Base-by-base conservation (phyloP, 192 early-diverging fungal genomes). In the Helicostylum pulchrum region DNA sequence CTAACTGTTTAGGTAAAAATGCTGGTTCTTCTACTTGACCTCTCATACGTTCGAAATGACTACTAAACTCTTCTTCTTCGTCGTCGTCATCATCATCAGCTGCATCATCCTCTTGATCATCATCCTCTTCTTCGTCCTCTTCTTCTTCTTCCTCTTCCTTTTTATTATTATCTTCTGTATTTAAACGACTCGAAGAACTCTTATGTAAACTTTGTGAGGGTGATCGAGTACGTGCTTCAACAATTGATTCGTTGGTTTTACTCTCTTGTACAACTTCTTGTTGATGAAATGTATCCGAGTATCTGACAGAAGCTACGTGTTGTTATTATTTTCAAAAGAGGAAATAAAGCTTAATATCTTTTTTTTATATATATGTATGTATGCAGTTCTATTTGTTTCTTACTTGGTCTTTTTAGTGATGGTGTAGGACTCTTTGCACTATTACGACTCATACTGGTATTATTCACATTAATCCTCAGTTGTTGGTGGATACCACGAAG, bases 401-500 rank as follows among this genome's bases (percentile, higher is more conserved):
- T 62, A 50, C 60, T 43, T 32, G 51, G 67, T 44, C 34, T 39
- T 48, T 45, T 46, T 8, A 23, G 43, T 4, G 62, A 39, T 11
- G 55, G 57, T 12, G 57, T 42, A 20, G 62, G 50, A 12, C 62
- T 64, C 12, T 43, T 51, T 9, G 59, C 20, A 50, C 39, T 53
- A 44, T 36, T 21, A 31, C 12, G 4, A 46, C 48, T 17, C 48
- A 50, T 36, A 44, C 61, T 49, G 20, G 57, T 39, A 47, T 54
- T 30, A 56, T 44, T 46, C n/a, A 36, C 71, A 17, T 62, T 71
- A 3, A 64, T 20, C 21, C 75, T 66, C 26, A 79, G 46, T 30
- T 78, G 77, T 19, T 62, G 62, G 3, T 76, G 71, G 21, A 80
- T 62, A 17, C 72, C 78, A 9, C 78, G 79, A 43, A 85, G 62